phyloP scores from a whole-genome alignment of 805 yeast genomes.

The Starmerella stigmatis region DNA sequence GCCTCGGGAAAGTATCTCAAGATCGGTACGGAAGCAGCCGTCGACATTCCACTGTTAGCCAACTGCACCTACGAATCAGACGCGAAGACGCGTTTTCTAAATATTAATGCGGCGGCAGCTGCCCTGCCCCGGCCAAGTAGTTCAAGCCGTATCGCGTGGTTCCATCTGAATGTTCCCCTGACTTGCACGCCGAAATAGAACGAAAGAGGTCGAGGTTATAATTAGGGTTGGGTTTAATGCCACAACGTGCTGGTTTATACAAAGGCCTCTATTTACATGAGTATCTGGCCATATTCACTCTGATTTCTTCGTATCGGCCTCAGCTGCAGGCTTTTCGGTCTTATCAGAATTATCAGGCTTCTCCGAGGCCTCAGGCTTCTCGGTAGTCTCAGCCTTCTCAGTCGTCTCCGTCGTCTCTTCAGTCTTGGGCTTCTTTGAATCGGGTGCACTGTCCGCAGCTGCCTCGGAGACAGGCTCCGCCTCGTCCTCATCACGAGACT shows the following conservation, averaged over 20 bases:
- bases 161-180: too few relatives aligned
- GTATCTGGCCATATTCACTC: neutral
- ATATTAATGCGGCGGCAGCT: too few relatives aligned
- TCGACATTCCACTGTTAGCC: neutral
- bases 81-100: too few relatives aligned
- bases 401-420: conserved; percentile 8
- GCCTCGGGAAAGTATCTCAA: conserved; percentile 13
- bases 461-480: conserved; percentile 10
- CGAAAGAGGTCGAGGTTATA: neutral
- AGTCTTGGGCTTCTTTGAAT: conserved; percentile 6
- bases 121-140: too few relatives aligned
- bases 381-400: conserved; percentile 2
- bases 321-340: neutral
- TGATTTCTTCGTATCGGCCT: neutral
- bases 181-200: neutral
- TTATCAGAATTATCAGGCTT: too few relatives aligned
- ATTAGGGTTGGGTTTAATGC: neutral
- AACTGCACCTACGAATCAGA: too few relatives aligned
- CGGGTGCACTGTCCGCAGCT: neutral
- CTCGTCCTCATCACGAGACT: conserved; percentile 21
- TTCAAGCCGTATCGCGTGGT: too few relatives aligned
- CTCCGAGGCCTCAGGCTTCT: neutral
- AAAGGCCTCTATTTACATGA: neutral
- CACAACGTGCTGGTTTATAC: neutral
- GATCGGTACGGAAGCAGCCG: neutral